Evolutionary conservation across 176 grass and related monocot genomes (phyloP).

Genomic region (Tillandsia leiboldiana): DNA sequence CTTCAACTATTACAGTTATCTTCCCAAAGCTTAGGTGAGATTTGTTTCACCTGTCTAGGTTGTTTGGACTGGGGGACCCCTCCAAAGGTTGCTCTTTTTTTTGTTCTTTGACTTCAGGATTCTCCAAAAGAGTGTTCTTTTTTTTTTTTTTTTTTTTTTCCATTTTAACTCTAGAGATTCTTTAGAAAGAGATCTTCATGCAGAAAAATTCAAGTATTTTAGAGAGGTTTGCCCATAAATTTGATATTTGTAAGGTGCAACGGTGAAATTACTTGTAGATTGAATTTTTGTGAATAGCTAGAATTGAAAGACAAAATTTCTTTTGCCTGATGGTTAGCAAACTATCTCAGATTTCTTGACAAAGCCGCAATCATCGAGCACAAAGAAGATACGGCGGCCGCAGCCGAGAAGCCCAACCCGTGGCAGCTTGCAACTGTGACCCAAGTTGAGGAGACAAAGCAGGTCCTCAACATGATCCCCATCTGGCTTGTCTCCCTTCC

Average conservation of each 20-base stretch:
- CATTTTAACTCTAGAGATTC: no score
- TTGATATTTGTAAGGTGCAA: no score
- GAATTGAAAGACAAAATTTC: neutral
- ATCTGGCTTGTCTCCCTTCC: conserved; percentile 69
- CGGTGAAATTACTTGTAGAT: no score
- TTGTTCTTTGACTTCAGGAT: no score
- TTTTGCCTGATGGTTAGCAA: neutral
- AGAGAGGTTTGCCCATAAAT: no score
- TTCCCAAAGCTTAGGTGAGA: no score
- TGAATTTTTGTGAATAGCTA: neutral
- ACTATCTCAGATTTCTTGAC: conserved; percentile 45
- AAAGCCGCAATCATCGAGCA: conserved; percentile 71
- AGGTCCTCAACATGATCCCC: conserved; percentile 52
- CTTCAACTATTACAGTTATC: no score
- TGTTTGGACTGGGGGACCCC: no score
- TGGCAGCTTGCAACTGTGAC: conserved; percentile 74
- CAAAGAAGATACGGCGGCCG: neutral
- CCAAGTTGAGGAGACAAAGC: conserved; percentile 90
- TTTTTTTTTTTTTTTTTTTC: neutral
- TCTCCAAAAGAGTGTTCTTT: neutral
- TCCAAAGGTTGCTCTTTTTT: no score
- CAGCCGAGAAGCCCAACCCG: conserved; percentile 8
- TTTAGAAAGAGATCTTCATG: no score
- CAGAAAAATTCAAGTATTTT: no score
- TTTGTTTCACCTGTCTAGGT: no score